phyloP scores from a whole-genome alignment of 805 yeast genomes.

The Candida corydali region DNA sequence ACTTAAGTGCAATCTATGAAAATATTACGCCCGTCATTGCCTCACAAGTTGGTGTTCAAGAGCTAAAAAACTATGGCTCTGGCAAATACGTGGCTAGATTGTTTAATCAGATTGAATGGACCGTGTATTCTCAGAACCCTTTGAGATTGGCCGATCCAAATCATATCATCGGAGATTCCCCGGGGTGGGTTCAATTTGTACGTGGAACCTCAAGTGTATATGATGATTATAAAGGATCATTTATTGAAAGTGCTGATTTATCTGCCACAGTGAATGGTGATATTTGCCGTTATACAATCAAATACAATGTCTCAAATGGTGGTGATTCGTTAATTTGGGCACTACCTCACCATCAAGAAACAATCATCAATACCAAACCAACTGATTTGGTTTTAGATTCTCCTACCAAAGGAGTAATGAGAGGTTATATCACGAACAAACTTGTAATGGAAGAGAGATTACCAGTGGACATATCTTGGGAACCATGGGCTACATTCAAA shows the following conservation, averaged over 20 bases:
- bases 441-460: conserved; percentile 40
- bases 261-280: conserved; percentile 15
- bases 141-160: conserved; percentile 32
- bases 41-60: conserved; percentile 64
- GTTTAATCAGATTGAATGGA: conserved; percentile 61
- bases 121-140: conserved; percentile 43
- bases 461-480: conserved; percentile 40
- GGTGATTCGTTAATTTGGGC: conserved; percentile 42
- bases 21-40: conserved; percentile 50
- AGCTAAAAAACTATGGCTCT: conserved; percentile 35
- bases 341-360: conserved; percentile 47
- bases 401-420: conserved; percentile 48
- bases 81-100: conserved; percentile 52
- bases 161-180: conserved; percentile 27
- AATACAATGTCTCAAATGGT: conserved; percentile 19
- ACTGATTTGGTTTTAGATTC: conserved; percentile 41
- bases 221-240: conserved; percentile 32
- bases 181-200: conserved; percentile 51
- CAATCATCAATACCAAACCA: conserved; percentile 17
- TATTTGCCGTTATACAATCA: conserved; percentile 25
- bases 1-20: conserved; percentile 59
- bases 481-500: conserved; percentile 55
- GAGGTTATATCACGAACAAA: conserved; percentile 37
- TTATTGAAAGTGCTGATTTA: conserved; percentile 19
- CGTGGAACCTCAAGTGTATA: conserved; percentile 38